A percentile compares a stretch with the other conserved stretches of the same genome.
phyloP scores from a whole-genome alignment of 805 yeast species.

The Ogataea trehaloabstinens region DNA sequence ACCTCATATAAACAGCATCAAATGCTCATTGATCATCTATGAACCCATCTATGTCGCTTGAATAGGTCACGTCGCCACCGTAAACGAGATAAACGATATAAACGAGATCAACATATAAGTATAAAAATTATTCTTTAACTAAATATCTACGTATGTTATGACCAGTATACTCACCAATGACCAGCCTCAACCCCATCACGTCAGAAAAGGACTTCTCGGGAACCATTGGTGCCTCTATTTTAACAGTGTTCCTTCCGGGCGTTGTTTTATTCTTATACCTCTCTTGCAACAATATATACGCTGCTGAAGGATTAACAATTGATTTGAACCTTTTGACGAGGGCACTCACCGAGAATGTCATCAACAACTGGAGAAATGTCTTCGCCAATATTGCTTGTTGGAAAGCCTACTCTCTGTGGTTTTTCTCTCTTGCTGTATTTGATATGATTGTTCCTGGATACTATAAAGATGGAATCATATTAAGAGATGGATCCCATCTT shows the following conservation, averaged over 20 bases:
- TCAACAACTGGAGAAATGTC: slow-evolving; percentile 22
- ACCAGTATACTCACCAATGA: slow-evolving; percentile 2
- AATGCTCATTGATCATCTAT: no score
- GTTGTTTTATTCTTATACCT: slow-evolving; percentile 59
- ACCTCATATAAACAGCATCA: no score
- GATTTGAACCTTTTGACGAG: slow-evolving; percentile 36
- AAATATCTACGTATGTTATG: no score
- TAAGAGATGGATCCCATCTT: slow-evolving; percentile 75
- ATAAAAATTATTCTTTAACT: not conserved
- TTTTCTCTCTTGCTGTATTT: slow-evolving; percentile 56
- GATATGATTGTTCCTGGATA: slow-evolving; percentile 77
- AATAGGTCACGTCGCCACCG: no score
- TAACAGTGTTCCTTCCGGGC: slow-evolving; percentile 66
- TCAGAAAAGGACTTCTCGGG: slow-evolving; percentile 77
- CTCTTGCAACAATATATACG: slow-evolving; percentile 58
- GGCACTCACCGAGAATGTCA: slow-evolving; percentile 16
- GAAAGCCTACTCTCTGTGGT: slow-evolving; percentile 72
- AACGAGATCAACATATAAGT: no score
- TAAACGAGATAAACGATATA: slow-evolving; percentile 8
- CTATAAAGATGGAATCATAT: slow-evolving; percentile 60
- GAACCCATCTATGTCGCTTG: no score
- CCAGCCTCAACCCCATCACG: slow-evolving; percentile 66
- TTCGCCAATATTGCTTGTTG: slow-evolving; percentile 51
- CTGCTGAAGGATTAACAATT: slow-evolving; percentile 46
- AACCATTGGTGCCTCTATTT: slow-evolving; percentile 62